A percentile compares a stretch with the other conserved stretches of the same genome.
Evolutionary conservation across 2,329 filamentous ascomycete species (phyloP).

Genomic region (Alternaria viburni): DNA sequence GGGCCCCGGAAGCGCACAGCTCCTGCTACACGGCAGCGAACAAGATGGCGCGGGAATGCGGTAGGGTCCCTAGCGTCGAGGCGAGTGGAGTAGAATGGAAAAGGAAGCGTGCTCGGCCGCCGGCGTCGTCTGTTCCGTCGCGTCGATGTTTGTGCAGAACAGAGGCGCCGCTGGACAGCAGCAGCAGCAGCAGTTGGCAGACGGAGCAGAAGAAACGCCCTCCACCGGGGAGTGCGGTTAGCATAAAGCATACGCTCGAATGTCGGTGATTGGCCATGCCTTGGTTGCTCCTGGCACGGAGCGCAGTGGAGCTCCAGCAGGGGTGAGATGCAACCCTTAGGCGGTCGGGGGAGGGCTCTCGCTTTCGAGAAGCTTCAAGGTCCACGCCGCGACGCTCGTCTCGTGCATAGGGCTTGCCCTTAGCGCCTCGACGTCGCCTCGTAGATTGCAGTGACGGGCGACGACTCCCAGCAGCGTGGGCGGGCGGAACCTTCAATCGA

Average conservation of each 20-base stretch:
- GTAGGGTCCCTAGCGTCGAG: conserved; percentile 24
- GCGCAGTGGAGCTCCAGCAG: conserved; percentile 29
- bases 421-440: background rate
- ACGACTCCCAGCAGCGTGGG: conserved; percentile 24
- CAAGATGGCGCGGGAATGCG: conserved; percentile 23
- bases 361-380: conserved; percentile 10
- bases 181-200: conserved; percentile 18
- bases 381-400: conserved; percentile 5
- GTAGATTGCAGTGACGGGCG: conserved; percentile 4
- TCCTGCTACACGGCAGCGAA: conserved; percentile 40
- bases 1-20: conserved; percentile 13
- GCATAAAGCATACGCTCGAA: conserved; percentile 39
- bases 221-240: conserved; percentile 35
- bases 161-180: conserved; percentile 17
- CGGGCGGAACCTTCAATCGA: conserved; percentile 21
- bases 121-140: background rate
- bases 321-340: conserved; percentile 37
- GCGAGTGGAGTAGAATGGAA: conserved; percentile 16
- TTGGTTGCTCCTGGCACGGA: conserved; percentile 26
- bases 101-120: conserved; percentile 1
- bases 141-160: conserved; percentile 1
- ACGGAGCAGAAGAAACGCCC: conserved; percentile 24
- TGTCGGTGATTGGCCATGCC: conserved; percentile 33
- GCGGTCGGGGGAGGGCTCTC: conserved; percentile 17
- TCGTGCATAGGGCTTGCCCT: conserved; percentile 16